These are phyloP conservation scores for Lyophyllum shimeji DNA, from an alignment of 768 basidiomycete species.

Conservation along the genomic window DNA sequence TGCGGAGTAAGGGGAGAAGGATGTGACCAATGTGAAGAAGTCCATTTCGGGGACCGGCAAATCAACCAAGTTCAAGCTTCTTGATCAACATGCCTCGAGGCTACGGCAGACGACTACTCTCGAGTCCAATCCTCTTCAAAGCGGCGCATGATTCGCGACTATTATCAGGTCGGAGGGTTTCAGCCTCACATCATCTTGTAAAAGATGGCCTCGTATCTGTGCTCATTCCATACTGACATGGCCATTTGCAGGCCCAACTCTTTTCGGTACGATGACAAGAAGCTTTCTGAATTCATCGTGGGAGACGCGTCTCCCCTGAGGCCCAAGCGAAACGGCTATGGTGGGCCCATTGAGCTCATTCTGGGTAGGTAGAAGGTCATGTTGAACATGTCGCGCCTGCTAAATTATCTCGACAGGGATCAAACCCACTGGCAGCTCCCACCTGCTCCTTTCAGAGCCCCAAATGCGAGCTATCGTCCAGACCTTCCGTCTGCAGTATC, in stretches of 20 bases:
- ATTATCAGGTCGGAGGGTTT: slow-evolving; percentile 29
- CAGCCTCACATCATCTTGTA: slow-evolving; percentile 24
- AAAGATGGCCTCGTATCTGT: neutral
- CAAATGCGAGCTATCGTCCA: slow-evolving; percentile 26
- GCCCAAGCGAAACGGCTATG: slow-evolving; percentile 10
- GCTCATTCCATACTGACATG: neutral
- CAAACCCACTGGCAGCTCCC: slow-evolving; percentile 40
- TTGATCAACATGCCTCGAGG: neutral
- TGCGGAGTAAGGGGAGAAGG: neutral
- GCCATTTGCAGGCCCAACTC: slow-evolving; percentile 13
- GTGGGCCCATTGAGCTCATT: slow-evolving; percentile 44
- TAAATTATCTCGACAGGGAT: slow-evolving; percentile 36
- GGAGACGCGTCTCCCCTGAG: slow-evolving; percentile 29
- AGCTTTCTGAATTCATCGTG: slow-evolving; percentile 27
- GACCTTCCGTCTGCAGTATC: slow-evolving; percentile 12
- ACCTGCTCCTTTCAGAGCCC: slow-evolving; percentile 38
- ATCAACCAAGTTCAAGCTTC: neutral
- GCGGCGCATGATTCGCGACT: slow-evolving; percentile 14
- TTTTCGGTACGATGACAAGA: slow-evolving; percentile 34
- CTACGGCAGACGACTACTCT: neutral
- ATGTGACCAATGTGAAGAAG: neutral
- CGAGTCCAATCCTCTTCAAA: neutral
- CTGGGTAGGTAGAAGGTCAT: slow-evolving; percentile 32
- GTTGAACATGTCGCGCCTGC: neutral
- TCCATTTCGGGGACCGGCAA: neutral